Conservation (phyloP, 495 filamentous ascomycete genomes). For the Neurospora tetrasperma region DNA sequence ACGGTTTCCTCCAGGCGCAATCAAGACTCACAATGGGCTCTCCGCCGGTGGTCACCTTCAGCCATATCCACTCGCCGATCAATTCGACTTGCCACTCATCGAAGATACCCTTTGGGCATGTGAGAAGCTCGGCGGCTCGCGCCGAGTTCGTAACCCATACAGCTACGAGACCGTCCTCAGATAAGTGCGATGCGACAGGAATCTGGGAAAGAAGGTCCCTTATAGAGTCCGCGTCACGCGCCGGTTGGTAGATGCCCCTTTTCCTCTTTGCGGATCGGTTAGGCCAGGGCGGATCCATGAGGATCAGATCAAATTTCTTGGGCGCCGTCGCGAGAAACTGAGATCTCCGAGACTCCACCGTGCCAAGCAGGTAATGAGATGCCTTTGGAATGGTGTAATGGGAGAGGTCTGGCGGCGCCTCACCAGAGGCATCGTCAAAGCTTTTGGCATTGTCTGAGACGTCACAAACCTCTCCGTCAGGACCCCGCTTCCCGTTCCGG, state of each 20-base stretch:
- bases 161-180: slow-evolving; percentile 47
- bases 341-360: slow-evolving; percentile 23
- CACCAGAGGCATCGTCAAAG: slow-evolving; percentile 19
- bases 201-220: slow-evolving; percentile 37
- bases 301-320: slow-evolving; percentile 57
- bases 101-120: slow-evolving; percentile 42
- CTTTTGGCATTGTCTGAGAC: slow-evolving; percentile 36
- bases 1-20: slow-evolving; percentile 69
- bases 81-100: slow-evolving; percentile 51
- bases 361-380: slow-evolving; percentile 30
- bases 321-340: slow-evolving; percentile 26
- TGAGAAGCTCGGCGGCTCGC: slow-evolving; percentile 47
- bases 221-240: slow-evolving; percentile 29
- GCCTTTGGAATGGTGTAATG: slow-evolving; percentile 19
- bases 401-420: background rate
- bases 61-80: slow-evolving; percentile 83
- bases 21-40: slow-evolving; percentile 61
- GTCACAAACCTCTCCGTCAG: slow-evolving; percentile 30
- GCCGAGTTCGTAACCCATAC: slow-evolving; percentile 86
- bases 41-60: slow-evolving; percentile 67
- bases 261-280: slow-evolving; percentile 76
- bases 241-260: slow-evolving; percentile 48
- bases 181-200: slow-evolving; percentile 46
- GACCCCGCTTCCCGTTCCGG: slow-evolving; percentile 1
- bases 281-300: slow-evolving; percentile 91